Percentiles rank a stretch among this genome's conserved stretches.
Evolutionary conservation across 192 early-diverging fungal genomes (phyloP).

Genomic region (Podochytrium sp.): DNA sequence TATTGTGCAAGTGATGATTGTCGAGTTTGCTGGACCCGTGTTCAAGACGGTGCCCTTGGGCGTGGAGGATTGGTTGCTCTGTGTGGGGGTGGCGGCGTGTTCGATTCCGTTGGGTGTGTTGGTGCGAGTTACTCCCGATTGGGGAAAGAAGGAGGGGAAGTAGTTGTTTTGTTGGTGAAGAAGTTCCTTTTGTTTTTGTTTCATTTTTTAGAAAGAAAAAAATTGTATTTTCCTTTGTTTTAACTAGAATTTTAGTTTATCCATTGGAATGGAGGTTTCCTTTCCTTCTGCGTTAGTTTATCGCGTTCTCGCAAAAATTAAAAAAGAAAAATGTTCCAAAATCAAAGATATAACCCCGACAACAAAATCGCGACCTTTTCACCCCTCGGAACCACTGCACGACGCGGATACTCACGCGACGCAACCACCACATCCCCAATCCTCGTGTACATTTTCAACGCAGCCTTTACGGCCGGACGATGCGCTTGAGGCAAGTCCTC

Average conservation of each 20-base stretch:
- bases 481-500: conserved; percentile 31
- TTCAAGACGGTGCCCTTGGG: conserved; percentile 76
- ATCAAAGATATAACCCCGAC: conserved; percentile 7
- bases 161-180: neutral
- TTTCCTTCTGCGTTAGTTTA: neutral
- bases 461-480: conserved; percentile 46
- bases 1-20: conserved; percentile 82
- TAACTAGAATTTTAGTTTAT: too few relatives aligned
- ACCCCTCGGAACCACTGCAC: conserved; percentile 28
- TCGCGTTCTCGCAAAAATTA: too few relatives aligned
- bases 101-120: conserved; percentile 85
- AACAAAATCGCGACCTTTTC: conserved; percentile 13
- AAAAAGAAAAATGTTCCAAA: neutral
- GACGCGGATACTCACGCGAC: conserved; percentile 37
- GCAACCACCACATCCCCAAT: conserved; percentile 44
- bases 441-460: conserved; percentile 47
- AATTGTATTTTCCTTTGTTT: neutral
- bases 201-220: neutral
- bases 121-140: conserved; percentile 86
- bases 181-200: neutral
- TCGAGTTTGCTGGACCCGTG: conserved; percentile 84
- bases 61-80: conserved; percentile 82
- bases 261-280: too few relatives aligned
- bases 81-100: conserved; percentile 74
- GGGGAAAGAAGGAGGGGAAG: conserved; percentile 27